Percentiles rank a stretch among this genome's conserved stretches.
These are phyloP conservation scores for Penicillium sp. DNA, from an alignment of 2,329 filamentous ascomycete species.

Conservation along the genomic window DNA sequence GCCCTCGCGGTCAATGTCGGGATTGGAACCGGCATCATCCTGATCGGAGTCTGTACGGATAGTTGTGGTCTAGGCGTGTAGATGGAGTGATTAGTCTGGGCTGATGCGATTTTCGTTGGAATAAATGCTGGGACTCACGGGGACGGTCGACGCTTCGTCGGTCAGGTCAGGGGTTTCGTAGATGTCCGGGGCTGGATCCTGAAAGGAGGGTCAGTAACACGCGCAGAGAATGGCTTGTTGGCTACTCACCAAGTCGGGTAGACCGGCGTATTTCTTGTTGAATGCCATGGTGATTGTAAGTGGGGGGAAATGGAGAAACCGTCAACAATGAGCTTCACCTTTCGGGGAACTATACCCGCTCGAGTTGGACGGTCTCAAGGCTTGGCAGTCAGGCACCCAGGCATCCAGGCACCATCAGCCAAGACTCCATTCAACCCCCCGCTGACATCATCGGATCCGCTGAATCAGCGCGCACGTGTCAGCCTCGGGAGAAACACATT, in stretches of 20 bases:
- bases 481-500: slow-evolving; percentile 29
- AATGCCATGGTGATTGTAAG: slow-evolving; percentile 61
- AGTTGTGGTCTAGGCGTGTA: slow-evolving; percentile 57
- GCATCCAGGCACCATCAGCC: background rate
- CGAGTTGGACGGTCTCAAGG: background rate
- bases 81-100: slow-evolving; percentile 47
- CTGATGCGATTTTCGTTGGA: slow-evolving; percentile 1
- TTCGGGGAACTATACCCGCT: slow-evolving; percentile 4
- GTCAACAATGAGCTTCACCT: slow-evolving; percentile 14
- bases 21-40: slow-evolving; percentile 54
- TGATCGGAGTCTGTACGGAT: slow-evolving; percentile 62
- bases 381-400: slow-evolving; percentile 4
- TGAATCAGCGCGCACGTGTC: slow-evolving; percentile 18
- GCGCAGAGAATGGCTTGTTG: background rate
- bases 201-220: slow-evolving; percentile 1
- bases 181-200: slow-evolving; percentile 92
- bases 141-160: slow-evolving; percentile 83
- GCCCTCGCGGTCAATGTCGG: slow-evolving; percentile 73
- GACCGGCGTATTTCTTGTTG: slow-evolving; percentile 77
- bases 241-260: slow-evolving; percentile 71
- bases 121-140: slow-evolving; percentile 55
- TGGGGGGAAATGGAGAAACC: slow-evolving; percentile 6
- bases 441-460: background rate
- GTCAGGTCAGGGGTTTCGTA: slow-evolving; percentile 95
- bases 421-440: background rate